Percentiles rank a stretch among this genome's conserved stretches.
Evolutionary conservation across 768 basidiomycete species (phyloP).

Genomic region (Mycena sanguinolenta): DNA sequence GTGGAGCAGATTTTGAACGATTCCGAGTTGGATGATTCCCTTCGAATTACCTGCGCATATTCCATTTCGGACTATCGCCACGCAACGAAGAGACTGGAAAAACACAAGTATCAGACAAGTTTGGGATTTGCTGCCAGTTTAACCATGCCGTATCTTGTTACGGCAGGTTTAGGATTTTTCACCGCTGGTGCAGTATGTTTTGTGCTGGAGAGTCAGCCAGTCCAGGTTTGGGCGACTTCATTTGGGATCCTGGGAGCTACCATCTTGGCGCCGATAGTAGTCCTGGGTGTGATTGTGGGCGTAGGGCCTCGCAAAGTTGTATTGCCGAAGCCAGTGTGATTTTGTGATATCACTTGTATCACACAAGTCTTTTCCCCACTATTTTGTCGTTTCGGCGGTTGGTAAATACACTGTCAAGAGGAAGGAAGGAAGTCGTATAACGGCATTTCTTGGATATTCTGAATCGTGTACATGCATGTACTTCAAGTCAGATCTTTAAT

Average conservation of each 20-base stretch:
- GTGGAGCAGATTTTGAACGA: neutral
- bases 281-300: too few species aligned
- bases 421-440: too few species aligned
- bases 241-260: conserved; percentile 18
- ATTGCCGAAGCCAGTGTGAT: too few species aligned
- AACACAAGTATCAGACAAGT: neutral
- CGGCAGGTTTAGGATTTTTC: conserved; percentile 24
- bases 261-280: too few species aligned
- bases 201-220: conserved; percentile 21
- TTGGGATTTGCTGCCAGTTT: conserved; percentile 21
- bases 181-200: conserved; percentile 15
- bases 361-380: too few species aligned
- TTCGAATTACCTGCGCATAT: conserved; percentile 7
- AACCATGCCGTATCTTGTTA: conserved; percentile 12
- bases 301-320: too few species aligned
- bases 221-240: conserved; percentile 26
- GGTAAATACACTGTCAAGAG: too few species aligned
- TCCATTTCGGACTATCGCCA: conserved; percentile 20
- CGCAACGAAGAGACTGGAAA: conserved; percentile 2
- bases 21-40: neutral
- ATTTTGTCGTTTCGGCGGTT: too few species aligned
- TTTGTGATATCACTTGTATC: too few species aligned
- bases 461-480: too few species aligned
- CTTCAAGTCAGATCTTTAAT: too few species aligned
- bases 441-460: too few species aligned